Base-by-base conservation (phyloP, 148 eudicot genomes). In the Selenicereus undatus region DNA sequence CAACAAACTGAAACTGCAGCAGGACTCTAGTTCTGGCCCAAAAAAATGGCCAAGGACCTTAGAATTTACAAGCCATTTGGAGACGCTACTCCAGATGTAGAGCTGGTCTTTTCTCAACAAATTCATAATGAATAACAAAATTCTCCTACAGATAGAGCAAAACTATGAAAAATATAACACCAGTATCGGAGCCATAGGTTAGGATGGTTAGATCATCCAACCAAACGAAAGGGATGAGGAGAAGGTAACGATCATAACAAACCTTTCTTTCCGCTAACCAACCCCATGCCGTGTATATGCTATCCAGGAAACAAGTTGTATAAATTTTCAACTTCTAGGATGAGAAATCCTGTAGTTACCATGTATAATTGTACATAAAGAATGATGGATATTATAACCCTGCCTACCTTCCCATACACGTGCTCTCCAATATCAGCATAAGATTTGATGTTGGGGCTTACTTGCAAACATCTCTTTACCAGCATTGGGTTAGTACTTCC, bases 151-250 rank as follows among this genome's bases (percentile, higher is more conserved):
- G 5, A 86, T 73, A 24, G 91, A 93, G 60, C 35, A 91, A 64
- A 16, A 89, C 2, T 0, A 90, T 1, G 14, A 89, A 87, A 69
- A 91, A 88, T 22, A 90, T 27, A 16, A 92, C 88, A 24, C 96
- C 91, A 20, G 86, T 79, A 3, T 81, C 85, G 27, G 92, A 92
- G n/a, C 88, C 76, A 80, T 89, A 92, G 3, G 93, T 87, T 27
- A 92, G 21, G 79, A 85, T 48, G 0, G 87, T 85, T 35, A 92
- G 51, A 27, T 79, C 88, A 79, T 81, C 88, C 42, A 92, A 52
- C 92, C 90, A 89, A 2, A 87, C 89, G 0, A 92, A 88, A 0
- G 97, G 93, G 77, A 90, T 71, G 24, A 92, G 77, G 14, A 88
- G 30, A 1, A 92, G 69, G 88, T 85, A 10, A 85, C 68, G 12